Evolutionary conservation across 495 filamentous ascomycete species (phyloP).

Genomic region (Lasiosphaeria ovina): DNA sequence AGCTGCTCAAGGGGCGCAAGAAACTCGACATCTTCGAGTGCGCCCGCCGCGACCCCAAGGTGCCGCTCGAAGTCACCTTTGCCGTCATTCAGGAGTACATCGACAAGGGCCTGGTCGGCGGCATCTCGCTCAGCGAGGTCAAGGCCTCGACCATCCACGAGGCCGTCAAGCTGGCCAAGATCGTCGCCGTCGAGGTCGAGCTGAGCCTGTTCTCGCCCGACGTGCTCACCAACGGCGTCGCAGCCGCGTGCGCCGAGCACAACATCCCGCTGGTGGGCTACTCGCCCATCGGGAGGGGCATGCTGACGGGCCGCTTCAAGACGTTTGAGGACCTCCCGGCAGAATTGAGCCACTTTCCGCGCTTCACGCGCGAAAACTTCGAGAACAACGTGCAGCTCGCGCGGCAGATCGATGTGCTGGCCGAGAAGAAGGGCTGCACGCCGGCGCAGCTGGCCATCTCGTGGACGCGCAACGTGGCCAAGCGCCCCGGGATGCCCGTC

Average conservation of each 20-base stretch:
- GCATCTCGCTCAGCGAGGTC: conserved; percentile 75
- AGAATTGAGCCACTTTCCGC: conserved; percentile 51
- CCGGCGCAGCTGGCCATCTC: conserved; percentile 74
- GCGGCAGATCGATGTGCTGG: conserved; percentile 61
- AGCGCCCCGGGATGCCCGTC: conserved; percentile 58
- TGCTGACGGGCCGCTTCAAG: conserved; percentile 61
- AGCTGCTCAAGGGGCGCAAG: conserved; percentile 67
- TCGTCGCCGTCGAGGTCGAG: conserved; percentile 77
- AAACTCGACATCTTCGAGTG: conserved; percentile 79
- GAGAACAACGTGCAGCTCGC: conserved; percentile 71
- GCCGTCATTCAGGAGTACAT: conserved; percentile 59
- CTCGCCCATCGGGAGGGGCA: conserved; percentile 48
- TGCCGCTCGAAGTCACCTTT: conserved; percentile 48
- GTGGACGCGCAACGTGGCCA: conserved; percentile 57
- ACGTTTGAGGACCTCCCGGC: conserved; percentile 59
- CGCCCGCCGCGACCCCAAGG: conserved; percentile 66
- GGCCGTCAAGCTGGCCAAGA: conserved; percentile 66
- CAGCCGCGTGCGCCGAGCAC: conserved; percentile 66
- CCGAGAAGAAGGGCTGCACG: conserved; percentile 66
- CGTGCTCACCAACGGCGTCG: conserved; percentile 73
- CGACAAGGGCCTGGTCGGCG: conserved; percentile 73
- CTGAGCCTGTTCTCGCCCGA: conserved; percentile 67
- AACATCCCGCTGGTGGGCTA: conserved; percentile 69
- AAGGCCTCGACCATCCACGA: conserved; percentile 70
- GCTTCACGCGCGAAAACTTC: conserved; percentile 70